These are phyloP conservation scores for Penicillium macrosclerotiorum DNA, from an alignment of 495 filamentous ascomycete species.

Conservation along the genomic window DNA sequence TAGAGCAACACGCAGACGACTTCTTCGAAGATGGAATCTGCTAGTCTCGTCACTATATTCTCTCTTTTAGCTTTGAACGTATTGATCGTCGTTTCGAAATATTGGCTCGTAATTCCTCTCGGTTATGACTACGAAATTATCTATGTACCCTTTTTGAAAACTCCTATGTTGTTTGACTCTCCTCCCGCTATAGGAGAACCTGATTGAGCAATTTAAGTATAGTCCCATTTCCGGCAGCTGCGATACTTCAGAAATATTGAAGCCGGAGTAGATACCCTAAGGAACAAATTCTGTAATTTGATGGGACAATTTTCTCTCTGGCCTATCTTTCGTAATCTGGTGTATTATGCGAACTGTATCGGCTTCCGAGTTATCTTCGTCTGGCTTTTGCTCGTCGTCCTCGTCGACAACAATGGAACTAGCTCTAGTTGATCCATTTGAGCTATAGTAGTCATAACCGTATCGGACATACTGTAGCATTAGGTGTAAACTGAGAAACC, in stretches of 20 bases:
- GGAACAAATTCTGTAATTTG: neutral
- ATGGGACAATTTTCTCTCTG: neutral
- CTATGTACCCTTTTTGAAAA: neutral
- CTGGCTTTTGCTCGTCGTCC: neutral
- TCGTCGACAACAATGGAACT: neutral
- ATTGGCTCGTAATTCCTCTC: neutral
- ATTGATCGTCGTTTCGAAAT: neutral
- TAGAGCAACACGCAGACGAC: neutral
- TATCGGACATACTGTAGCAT: neutral
- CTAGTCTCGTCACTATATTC: neutral
- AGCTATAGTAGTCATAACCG: neutral
- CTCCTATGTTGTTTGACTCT: neutral
- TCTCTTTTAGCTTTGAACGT: constrained; percentile 1
- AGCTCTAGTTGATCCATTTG: neutral
- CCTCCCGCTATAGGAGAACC: neutral
- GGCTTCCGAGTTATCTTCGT: neutral
- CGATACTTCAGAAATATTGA: neutral
- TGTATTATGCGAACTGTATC: constrained; percentile 1
- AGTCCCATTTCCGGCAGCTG: neutral
- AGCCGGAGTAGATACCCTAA: neutral
- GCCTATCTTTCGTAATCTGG: constrained; percentile 2
- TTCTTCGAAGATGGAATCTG: neutral
- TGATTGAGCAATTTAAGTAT: neutral
- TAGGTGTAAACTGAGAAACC: neutral
- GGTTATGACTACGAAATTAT: neutral